A percentile compares a stretch with the other conserved stretches of the same genome.
Evolutionary conservation across 2,329 filamentous ascomycete genomes (phyloP).

Genomic region (Trichoderma afroharzianum): DNA sequence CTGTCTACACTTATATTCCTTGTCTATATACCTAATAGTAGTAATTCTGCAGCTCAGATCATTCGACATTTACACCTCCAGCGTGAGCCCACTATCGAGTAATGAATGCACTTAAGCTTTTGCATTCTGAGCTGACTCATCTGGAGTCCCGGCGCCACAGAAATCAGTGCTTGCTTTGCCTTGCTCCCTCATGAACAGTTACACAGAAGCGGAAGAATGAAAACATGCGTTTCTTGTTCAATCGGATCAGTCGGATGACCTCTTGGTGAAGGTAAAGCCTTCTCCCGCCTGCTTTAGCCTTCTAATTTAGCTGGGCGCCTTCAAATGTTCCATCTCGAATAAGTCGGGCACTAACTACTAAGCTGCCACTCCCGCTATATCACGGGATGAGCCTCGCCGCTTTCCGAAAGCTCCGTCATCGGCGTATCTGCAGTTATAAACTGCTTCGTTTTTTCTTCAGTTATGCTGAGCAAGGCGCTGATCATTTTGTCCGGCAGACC

Average conservation of each 20-base stretch:
- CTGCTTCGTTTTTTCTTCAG: neutral
- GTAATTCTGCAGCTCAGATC: neutral
- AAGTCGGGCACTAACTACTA: neutral
- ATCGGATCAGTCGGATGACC: conserved; percentile 4
- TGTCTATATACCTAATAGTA: neutral
- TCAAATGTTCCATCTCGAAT: neutral
- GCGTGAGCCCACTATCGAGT: conserved; percentile 5
- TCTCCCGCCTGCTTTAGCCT: neutral
- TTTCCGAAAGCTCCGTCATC: neutral
- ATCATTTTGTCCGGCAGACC: neutral
- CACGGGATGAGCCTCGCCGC: neutral
- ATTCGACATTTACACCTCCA: neutral
- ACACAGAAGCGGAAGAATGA: neutral
- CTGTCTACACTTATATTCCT: neutral
- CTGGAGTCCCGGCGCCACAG: neutral
- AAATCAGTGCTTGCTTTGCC: neutral
- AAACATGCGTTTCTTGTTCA: neutral
- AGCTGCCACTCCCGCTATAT: neutral
- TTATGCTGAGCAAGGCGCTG: neutral
- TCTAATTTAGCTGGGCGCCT: neutral
- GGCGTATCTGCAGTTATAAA: neutral
- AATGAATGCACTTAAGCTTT: neutral
- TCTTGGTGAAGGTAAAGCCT: neutral
- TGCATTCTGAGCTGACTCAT: conserved; percentile 9
- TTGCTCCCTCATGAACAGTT: neutral